Conservation (phyloP, 345 rosid species). For the Aquilaria malaccensis region DNA sequence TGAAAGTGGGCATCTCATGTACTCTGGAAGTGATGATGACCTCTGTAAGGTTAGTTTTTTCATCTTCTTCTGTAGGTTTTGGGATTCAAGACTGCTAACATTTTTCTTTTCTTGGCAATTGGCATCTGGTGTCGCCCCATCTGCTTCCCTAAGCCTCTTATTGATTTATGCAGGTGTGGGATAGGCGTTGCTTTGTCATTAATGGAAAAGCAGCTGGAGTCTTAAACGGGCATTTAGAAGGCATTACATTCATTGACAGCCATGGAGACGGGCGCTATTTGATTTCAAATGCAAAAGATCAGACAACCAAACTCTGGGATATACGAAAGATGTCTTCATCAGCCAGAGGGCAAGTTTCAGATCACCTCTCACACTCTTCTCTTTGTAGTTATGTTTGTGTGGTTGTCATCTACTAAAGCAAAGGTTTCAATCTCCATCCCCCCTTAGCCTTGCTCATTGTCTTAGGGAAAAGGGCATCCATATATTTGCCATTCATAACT, state of each 20-base stretch:
- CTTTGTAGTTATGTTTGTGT: too few species aligned
- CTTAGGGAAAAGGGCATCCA: neutral
- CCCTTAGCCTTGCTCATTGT: neutral
- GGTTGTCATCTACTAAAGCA: too few species aligned
- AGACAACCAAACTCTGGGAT: conserved; percentile 69
- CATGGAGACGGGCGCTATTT: conserved; percentile 65
- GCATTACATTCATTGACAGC: conserved; percentile 60
- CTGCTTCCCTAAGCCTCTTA: neutral
- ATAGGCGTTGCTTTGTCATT: conserved; percentile 48
- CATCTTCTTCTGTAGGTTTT: neutral
- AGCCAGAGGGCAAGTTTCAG: conserved; percentile 23
- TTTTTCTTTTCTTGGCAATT: too few species aligned
- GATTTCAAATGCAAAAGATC: conserved; percentile 75
- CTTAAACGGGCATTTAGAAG: conserved; percentile 62
- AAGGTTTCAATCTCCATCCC: neutral
- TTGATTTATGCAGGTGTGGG: conserved; percentile 48
- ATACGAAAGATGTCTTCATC: conserved; percentile 57
- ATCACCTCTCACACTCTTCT: neutral
- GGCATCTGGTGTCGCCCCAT: too few species aligned
- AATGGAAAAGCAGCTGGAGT: conserved; percentile 51
- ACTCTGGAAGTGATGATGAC: conserved; percentile 63
- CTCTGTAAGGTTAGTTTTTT: conserved; percentile 48
- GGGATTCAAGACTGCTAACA: too few species aligned
- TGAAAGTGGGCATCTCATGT: conserved; percentile 57
- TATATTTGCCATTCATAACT: too few species aligned